Evolutionary conservation across 352 stramenopile species (phyloP).

Genomic region (Pelagophyceae sp.): DNA sequence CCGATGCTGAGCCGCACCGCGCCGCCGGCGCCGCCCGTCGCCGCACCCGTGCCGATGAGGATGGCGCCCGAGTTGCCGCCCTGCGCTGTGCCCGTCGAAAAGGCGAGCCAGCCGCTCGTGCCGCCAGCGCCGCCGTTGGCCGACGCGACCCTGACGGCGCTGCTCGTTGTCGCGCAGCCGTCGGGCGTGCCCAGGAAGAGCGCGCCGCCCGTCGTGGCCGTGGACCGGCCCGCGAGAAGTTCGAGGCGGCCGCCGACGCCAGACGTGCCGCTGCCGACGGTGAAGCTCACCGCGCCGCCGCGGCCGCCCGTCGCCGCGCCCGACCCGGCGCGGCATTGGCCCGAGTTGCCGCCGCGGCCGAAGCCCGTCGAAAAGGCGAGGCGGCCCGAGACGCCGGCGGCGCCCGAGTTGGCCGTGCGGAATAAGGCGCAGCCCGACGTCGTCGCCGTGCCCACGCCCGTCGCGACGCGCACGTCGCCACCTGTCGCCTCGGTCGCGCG

Average conservation of each 20-base stretch:
- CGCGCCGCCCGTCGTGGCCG: background rate
- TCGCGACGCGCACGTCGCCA: background rate
- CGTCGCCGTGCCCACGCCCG: background rate
- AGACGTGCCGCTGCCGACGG: constrained; percentile 29
- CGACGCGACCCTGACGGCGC: constrained; percentile 25
- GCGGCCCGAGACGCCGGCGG: background rate
- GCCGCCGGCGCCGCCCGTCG: constrained; percentile 19
- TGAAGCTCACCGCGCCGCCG: constrained; percentile 27
- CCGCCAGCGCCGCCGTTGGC: constrained; percentile 25
- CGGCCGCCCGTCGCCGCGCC: constrained; percentile 22
- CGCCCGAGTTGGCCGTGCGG: constrained; percentile 25
- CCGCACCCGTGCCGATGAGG: constrained; percentile 9
- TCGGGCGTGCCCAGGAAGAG: background rate
- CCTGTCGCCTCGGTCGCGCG: background rate
- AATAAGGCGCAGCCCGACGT: constrained; percentile 27
- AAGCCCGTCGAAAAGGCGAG: background rate
- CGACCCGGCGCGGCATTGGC: constrained; percentile 21
- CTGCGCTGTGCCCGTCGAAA: constrained; percentile 26
- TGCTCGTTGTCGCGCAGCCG: constrained; percentile 18
- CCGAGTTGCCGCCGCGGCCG: background rate
- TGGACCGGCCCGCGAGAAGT: background rate
- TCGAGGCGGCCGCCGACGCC: background rate
- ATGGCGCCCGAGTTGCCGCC: constrained; percentile 25
- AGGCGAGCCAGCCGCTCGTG: constrained; percentile 35
- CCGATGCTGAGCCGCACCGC: constrained; percentile 14